Evolutionary conservation across 805 yeast genomes (phyloP), one percentile per base, ranked within the genome.

Genomic region (Candida corydali): DNA sequence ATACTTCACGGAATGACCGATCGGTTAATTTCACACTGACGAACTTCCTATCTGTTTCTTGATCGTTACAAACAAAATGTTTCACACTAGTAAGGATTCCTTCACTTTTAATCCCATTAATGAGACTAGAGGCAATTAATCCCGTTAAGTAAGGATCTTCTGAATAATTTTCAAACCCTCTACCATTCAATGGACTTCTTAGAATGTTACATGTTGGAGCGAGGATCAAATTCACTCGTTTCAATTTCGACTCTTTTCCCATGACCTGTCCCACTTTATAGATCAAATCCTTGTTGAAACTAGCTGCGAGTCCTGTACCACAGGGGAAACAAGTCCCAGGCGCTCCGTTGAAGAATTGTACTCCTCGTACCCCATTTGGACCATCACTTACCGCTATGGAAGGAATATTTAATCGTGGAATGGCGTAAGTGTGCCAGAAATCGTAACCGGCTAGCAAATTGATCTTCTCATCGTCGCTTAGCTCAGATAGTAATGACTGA

Each of bases 391-490:
- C 48, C 47, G 80, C 61, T 5, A 76, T 40, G 0, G 70, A 54
- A 2, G 78, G 80, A 26, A 76, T 50, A 15, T 59, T 62, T 20
- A 71, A 49, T 26, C 70, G 40, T 17, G 49, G 52, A 17, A 74
- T 58, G 1, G 66, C 48, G 36, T 39, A 46, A 3, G 79, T 74
- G 54, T 73, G 78, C 78, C 79, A 75, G 51, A 63, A 61, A 47
- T 74, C 78, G 29, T 51, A 49, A 23, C 78, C 63, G 29, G 53
- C 43, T 17, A 55, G 36, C 16, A 59, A 47, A 5, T 47, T 36
- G 35, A 54, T 46, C 29, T 58, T 59, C 36, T 59, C 63, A 9
- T 41, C 41, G 3, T 50, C 37, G 11, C 61, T 52, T 39, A 59
- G 47, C 42, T 54, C 43, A n/a, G 43, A 31, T 15, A 58, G 45